Percentiles rank a stretch among this genome's conserved stretches.
phyloP scores from a whole-genome alignment of 768 basidiomycete genomes.

The Pleurotus salmoneostramineus region DNA sequence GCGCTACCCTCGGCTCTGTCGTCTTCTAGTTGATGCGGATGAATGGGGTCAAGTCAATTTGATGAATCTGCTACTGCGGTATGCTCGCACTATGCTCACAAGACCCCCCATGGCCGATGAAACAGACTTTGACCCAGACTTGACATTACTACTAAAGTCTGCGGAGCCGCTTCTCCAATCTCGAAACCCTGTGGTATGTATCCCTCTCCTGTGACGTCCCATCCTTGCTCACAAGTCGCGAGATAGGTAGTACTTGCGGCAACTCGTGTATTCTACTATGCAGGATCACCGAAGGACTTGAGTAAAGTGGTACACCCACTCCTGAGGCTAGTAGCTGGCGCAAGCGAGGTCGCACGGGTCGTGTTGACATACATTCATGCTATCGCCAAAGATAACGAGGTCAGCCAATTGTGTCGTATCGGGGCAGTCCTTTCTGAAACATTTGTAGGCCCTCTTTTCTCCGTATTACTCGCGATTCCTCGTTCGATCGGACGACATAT shows the following conservation, averaged over 20 bases:
- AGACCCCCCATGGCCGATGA: conserved; percentile 40
- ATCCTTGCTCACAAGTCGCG: neutral
- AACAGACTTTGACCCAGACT: conserved; percentile 70
- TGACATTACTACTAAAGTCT: conserved; percentile 68
- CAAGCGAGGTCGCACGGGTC: conserved; percentile 72
- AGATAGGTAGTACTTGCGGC: conserved; percentile 77
- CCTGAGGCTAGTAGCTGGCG: conserved; percentile 63
- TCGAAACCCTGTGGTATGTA: conserved; percentile 79
- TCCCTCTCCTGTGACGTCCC: conserved; percentile 2
- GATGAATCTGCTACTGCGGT: conserved; percentile 74
- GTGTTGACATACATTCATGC: conserved; percentile 68
- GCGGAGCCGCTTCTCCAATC: conserved; percentile 80
- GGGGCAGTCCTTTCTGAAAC: too few species aligned
- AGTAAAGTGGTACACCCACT: conserved; percentile 66
- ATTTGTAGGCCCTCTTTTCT: conserved; percentile 59
- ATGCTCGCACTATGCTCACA: conserved; percentile 80
- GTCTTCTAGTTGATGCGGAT: conserved; percentile 84
- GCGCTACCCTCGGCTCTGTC: conserved; percentile 83
- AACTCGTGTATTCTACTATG: conserved; percentile 70
- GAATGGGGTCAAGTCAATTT: conserved; percentile 94
- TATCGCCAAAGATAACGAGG: conserved; percentile 64
- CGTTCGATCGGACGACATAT: conserved; percentile 63
- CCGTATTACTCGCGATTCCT: conserved; percentile 64
- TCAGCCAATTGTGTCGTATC: too few species aligned
- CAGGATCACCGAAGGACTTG: conserved; percentile 53